Base-by-base conservation (phyloP, 768 basidiomycete genomes). In the Russula abietina region DNA sequence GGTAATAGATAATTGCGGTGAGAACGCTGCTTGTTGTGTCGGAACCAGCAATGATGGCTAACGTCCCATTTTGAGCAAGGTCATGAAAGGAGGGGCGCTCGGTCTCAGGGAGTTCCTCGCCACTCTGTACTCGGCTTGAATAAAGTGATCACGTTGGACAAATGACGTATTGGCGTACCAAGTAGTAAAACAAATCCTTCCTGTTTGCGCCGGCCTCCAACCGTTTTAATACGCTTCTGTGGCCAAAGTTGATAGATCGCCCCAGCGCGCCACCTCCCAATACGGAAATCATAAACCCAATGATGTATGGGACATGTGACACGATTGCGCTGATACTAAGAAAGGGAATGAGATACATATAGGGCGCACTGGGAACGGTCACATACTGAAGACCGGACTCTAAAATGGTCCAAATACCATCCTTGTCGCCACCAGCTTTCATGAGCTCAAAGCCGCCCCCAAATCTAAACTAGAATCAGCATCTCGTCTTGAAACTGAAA, bases 21-120 rank as follows among this genome's bases (percentile, higher is more conserved):
- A 80, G 65, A 9, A 71, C 70, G 28, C 71, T 74, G n/a, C 76
- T 73, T 0, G 75, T 77, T 4, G 79, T 79, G 60, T 80, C 79
- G 0, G 78, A 73, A 14, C 79, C 79, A 6, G 79, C 79, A 50
- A 77, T 58, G 43, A 80, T 75, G 8, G 75, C 76, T 32, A 80
- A 65, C 0, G 30, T 26, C 8, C 60, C 78, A 64, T 81, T 76
- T 41, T 75, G 74, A 3, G 73, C 62, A 19, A 80, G 32, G 26
- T 38, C 61, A 0, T 45, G 17, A 3, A 55, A 26, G 30, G 64
- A 38, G 46, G 49, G 60, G 10, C 55, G 64, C 55, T 56, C 60
- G 3, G 46, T 5, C 45, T 65, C 60, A 30, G 59, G 55, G 9
- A 56, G 22, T 6, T 56, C 64, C 41, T 65, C 64, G 50, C 60